These are phyloP conservation scores for Jacaranda copaia DNA, from an alignment of 257 asterid species.

Conservation along the genomic window DNA sequence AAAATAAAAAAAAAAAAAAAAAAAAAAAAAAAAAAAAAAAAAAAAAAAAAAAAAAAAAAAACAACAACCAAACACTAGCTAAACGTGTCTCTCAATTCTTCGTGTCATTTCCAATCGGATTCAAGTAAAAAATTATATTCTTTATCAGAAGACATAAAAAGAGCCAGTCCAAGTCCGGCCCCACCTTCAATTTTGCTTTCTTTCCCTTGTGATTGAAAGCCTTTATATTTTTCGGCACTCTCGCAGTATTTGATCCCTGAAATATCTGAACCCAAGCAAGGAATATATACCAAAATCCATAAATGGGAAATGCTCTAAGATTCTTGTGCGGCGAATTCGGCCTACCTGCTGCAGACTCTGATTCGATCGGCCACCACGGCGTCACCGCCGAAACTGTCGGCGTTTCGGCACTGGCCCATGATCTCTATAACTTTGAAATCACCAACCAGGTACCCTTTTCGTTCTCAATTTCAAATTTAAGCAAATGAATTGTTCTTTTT, in stretches of 20 bases:
- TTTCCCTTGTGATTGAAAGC: conserved; percentile 3
- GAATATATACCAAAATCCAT: conserved; percentile 9
- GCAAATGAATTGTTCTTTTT: background rate
- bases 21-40: too few relatives aligned
- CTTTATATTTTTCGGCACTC: background rate
- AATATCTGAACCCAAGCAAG: conserved; percentile 2
- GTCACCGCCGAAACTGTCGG: conserved; percentile 57
- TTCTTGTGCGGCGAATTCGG: conserved; percentile 59
- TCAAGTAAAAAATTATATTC: background rate
- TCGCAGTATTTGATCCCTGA: conserved; percentile 1
- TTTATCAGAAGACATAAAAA: background rate
- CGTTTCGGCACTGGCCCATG: conserved; percentile 81
- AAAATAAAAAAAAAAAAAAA: too few relatives aligned
- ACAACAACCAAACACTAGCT: too few relatives aligned
- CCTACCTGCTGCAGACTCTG: conserved; percentile 61
- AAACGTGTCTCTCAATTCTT: background rate
- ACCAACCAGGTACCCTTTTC: conserved; percentile 65
- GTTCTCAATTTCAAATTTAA: background rate
- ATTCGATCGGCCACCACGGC: conserved; percentile 67
- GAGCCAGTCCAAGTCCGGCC: background rate
- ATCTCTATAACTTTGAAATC: conserved; percentile 87
- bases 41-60: too few relatives aligned
- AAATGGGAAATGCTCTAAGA: conserved; percentile 88
- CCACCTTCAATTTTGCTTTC: conserved; percentile 12
- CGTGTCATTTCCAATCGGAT: conserved; percentile 22